Evolutionary conservation across 495 filamentous ascomycete species (phyloP).

Genomic region (Xylaria sp.): DNA sequence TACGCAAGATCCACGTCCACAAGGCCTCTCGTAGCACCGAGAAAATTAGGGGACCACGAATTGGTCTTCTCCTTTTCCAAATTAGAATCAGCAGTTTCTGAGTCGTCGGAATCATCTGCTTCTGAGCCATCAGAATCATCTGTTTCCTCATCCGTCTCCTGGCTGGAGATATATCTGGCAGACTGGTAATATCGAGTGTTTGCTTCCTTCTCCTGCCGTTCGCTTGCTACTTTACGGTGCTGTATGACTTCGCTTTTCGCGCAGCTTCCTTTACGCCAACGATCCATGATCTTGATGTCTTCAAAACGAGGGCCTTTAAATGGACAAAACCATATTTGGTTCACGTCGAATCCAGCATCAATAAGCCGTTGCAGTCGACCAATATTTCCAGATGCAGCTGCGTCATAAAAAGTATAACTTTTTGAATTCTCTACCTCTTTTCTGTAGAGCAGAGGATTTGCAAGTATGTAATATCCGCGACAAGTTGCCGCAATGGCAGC

Average conservation of each 20-base stretch:
- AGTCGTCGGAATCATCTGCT: neutral
- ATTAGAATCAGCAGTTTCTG: neutral
- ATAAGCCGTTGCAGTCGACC: neutral
- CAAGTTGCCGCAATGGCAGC: neutral
- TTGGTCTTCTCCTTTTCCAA: neutral
- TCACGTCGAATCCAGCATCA: constrained; percentile 1
- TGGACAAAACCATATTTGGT: neutral
- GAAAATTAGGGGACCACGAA: neutral
- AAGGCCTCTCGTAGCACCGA: neutral
- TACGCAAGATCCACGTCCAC: neutral
- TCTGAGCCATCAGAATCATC: neutral
- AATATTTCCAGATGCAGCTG: neutral
- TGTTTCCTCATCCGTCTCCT: neutral
- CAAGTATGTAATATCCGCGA: neutral
- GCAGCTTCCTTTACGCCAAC: neutral
- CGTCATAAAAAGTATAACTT: neutral
- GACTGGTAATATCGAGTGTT: neutral
- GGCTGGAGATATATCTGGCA: too few relatives aligned
- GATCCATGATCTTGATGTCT: neutral
- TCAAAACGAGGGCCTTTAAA: neutral
- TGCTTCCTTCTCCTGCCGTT: neutral
- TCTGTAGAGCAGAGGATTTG: neutral
- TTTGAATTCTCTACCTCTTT: neutral
- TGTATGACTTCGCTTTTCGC: neutral
- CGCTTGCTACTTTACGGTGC: neutral